Evolutionary conservation across 2,329 filamentous ascomycete genomes (phyloP), one percentile per base, ranked within the genome.

Genomic region (Trichoderma endophyticum): DNA sequence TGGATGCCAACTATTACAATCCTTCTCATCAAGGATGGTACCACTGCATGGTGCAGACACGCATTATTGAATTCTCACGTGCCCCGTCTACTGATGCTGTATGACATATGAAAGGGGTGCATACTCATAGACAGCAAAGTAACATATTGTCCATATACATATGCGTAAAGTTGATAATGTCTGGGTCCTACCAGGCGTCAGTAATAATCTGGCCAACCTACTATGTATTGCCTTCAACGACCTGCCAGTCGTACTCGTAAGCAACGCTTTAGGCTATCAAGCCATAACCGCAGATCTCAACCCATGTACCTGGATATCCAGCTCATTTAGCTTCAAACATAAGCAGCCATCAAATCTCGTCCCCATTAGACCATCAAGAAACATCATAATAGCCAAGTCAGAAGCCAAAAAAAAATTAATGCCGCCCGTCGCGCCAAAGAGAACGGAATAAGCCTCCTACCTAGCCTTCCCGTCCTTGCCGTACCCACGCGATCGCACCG

Each of bases 51-150:
- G 65, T 30, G 63, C 56, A 30, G 54, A 12, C 54, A 26, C 15
- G 65, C 65, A 68, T 60, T 24, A 34, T 68, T 48, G 12, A 28
- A 34, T 15, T 59, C 65, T 68, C 65, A 68, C 65, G 65, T 68
- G 65, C 56, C 36, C 34, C 34, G n/a, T 21, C 24, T 39, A 26
- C 11, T 36, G 5, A 14, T 39, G 64, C 11, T 18, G 51, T 18
- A 57, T n/a, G 51, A 26, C 34, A n/a, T 12, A 32, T 18, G 26
- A 43, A 51, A 32, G 18, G 8, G 59, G 30, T 4, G 57, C 30
- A 51, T 30, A 32, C n/a, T 7, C 54, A 21, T 21, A 21, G 21
- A 21, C 21, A 21, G 21, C 21, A 21, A 21, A 21, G 21, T 21
- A 21, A 21, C 21, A 21, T 21, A 21, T 21, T 21, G 56, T 11